These are phyloP conservation scores for Wilhelminamyces savonicus DNA, from an alignment of 805 yeast genomes.

Conservation along the genomic window DNA sequence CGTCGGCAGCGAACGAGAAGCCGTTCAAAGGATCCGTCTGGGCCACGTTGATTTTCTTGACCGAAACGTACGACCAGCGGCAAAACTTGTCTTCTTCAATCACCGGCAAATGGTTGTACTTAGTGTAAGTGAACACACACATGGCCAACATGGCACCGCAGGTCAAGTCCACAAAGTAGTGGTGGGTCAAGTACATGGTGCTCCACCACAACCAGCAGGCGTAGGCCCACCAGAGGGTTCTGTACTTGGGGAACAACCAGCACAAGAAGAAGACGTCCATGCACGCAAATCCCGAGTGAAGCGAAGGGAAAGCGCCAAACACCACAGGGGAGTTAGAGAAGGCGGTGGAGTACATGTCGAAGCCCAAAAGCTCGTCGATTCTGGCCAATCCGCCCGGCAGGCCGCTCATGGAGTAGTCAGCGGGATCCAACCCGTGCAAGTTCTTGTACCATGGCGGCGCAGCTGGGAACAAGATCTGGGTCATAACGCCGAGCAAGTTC, in stretches of 20 bases:
- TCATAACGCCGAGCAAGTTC: slow-evolving; percentile 80
- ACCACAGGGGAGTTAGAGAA: slow-evolving; percentile 86
- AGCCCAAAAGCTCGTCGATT: slow-evolving; percentile 71
- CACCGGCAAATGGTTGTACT: slow-evolving; percentile 62
- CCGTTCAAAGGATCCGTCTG: slow-evolving; percentile 25
- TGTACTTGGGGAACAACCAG: slow-evolving; percentile 70
- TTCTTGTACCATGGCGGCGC: slow-evolving; percentile 98
- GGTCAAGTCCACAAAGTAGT: slow-evolving; percentile 86
- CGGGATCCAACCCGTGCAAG: slow-evolving; percentile 79
- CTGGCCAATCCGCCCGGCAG: slow-evolving; percentile 94
- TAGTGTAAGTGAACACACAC: slow-evolving; percentile 61
- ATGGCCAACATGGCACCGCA: slow-evolving; percentile 88
- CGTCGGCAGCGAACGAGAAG: neutral
- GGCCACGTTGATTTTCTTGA: slow-evolving; percentile 18
- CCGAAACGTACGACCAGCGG: slow-evolving; percentile 58
- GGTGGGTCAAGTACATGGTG: slow-evolving; percentile 96
- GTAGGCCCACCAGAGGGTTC: slow-evolving; percentile 64
- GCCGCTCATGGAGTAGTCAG: slow-evolving; percentile 86
- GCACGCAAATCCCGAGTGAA: slow-evolving; percentile 91
- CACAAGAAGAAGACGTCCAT: slow-evolving; percentile 86
- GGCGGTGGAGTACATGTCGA: slow-evolving; percentile 76
- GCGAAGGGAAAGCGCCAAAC: slow-evolving; percentile 82
- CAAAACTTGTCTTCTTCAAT: slow-evolving; percentile 48
- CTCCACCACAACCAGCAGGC: slow-evolving; percentile 98
- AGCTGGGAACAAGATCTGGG: slow-evolving; percentile 80